phyloP scores from a whole-genome alignment of 495 filamentous ascomycete genomes.

The Penicillium bialowiezense region DNA sequence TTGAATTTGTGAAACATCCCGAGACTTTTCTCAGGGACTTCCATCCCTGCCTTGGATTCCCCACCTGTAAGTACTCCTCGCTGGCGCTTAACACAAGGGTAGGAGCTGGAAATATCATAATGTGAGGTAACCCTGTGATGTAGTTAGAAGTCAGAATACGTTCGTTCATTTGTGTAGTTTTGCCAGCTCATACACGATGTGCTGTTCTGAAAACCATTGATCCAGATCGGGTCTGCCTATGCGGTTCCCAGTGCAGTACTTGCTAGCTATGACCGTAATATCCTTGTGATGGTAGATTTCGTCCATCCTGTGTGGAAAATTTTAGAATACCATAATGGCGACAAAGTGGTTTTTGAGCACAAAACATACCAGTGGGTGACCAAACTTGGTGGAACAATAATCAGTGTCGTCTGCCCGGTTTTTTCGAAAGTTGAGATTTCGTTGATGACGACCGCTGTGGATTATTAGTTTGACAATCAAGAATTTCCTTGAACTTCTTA shows the following conservation, averaged over 20 bases:
- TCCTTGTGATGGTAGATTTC: too few species aligned
- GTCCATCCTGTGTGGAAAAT: not conserved
- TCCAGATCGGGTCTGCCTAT: slow-evolving; percentile 5
- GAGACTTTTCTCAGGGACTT: too few species aligned
- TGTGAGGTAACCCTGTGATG: slow-evolving; percentile 48
- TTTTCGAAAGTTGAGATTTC: too few species aligned
- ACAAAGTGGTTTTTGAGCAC: too few species aligned
- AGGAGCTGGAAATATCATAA: slow-evolving; percentile 47
- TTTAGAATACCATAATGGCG: too few species aligned
- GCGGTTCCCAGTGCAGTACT: too few species aligned
- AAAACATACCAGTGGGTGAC: slow-evolving; percentile 44
- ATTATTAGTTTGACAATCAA: slow-evolving; percentile 19
- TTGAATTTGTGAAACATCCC: slow-evolving; percentile 48
- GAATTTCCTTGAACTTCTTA: not conserved
- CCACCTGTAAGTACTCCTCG: too few species aligned
- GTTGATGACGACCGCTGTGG: slow-evolving; percentile 18
- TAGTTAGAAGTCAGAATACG: too few species aligned
- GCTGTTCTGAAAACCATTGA: slow-evolving; percentile 11
- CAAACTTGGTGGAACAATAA: slow-evolving; percentile 46
- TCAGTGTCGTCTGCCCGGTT: too few species aligned
- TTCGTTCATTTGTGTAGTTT: too few species aligned
- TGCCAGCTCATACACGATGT: slow-evolving; percentile 32
- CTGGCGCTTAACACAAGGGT: slow-evolving; percentile 37
- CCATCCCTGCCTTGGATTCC: too few species aligned
- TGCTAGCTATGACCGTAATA: too few species aligned